Evolutionary conservation across 768 basidiomycete species (phyloP).

Genomic region (Phaffia australis): DNA sequence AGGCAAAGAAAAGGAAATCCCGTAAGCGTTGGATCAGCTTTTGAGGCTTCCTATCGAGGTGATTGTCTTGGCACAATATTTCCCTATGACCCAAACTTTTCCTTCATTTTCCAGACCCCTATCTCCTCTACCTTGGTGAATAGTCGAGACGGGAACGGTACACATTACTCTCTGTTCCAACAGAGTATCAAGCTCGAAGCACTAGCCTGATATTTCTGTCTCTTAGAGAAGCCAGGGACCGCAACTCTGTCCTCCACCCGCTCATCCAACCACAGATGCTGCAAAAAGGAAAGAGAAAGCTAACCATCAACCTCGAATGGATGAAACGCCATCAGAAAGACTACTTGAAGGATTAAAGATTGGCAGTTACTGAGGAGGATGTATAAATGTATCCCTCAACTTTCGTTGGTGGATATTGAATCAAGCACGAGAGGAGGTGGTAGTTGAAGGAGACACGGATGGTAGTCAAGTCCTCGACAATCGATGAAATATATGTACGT

Average conservation of each 20-base stretch:
- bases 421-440: too few relatives aligned
- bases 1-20: neutral
- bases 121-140: neutral
- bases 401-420: too few relatives aligned
- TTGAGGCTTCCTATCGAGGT: neutral
- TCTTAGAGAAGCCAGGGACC: neutral
- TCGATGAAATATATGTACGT: too few relatives aligned
- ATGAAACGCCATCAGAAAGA: constrained; percentile 5
- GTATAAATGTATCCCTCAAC: too few relatives aligned
- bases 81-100: neutral
- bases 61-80: neutral
- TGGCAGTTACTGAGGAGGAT: too few relatives aligned
- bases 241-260: neutral
- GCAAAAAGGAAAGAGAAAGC: neutral
- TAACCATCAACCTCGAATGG: constrained; percentile 23
- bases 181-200: neutral
- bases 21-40: neutral
- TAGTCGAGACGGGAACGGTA: too few relatives aligned
- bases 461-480: too few relatives aligned
- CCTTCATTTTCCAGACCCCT: neutral
- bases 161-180: too few relatives aligned
- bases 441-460: too few relatives aligned
- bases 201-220: neutral
- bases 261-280: neutral
- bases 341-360: neutral